Evolutionary conservation across 179 eudicot genomes (phyloP), one percentile per base, ranked within the genome.

Genomic region (Spinacia oleracea): DNA sequence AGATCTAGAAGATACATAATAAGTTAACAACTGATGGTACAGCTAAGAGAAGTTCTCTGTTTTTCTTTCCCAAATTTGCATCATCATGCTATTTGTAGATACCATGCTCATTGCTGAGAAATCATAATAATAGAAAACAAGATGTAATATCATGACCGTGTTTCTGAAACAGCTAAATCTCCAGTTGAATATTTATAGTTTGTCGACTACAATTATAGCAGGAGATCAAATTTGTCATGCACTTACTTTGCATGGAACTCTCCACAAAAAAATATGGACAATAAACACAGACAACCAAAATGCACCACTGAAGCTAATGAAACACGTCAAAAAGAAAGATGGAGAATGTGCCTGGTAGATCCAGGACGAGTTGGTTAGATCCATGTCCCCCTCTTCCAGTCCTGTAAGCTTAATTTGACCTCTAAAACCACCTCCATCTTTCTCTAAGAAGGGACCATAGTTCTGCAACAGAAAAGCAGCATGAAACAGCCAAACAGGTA

Each of bases 391-490:
- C 64, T 85, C 82, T 75, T 72, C 85, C 66, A 87, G 84, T 72
- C 98, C 98, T 40, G 89, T 84, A 77, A 96, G 88, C 81, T 87
- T 90, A 43, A 96, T 85, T 76, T 80, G 91, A 72, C 99, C 97
- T 84, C 80, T 88, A 79, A 96, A 90, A n/a, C 99, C 99, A 76
- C 93, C 99, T 66, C 98, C 99, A 81, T 96, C 99, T 85, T 88
- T 91, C 91, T 96, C 99, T 77, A 84, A 78, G 85, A 90, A 90
- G 67, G 99, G 94, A 74, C 99, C 99, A 86, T 90, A 91, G 72
- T 96, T 93, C 99, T 96, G 91, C 69, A 86, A 38, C 68, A 69
- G 46, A 78, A 38, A 56, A 79, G 58, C 70, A 78, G 25, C 69
- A 40, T 27, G 71, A 75, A 45, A 67, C 15, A 77, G 34, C n/a